phyloP scores from a whole-genome alignment of 352 stramenopile genomes.

The Peronospora belbahrii region DNA sequence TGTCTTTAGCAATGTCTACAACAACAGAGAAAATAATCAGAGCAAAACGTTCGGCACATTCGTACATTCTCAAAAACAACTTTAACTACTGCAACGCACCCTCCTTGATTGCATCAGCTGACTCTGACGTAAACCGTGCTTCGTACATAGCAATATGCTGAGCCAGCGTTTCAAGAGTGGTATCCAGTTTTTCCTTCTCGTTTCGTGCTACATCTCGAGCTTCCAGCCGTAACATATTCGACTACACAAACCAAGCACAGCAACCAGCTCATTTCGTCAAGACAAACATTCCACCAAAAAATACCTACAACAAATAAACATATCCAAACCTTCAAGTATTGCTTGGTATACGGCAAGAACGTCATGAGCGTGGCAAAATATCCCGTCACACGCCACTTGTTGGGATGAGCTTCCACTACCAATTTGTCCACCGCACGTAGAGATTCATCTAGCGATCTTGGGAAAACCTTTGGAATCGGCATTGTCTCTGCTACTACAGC shows the following conservation, averaged over 20 bases:
- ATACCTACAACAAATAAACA: not conserved
- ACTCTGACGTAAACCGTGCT: slow-evolving; percentile 21
- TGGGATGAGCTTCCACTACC: slow-evolving; percentile 76
- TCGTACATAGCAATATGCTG: slow-evolving; percentile 36
- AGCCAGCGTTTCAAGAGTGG: slow-evolving; percentile 20
- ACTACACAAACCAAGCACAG: slow-evolving; percentile 24
- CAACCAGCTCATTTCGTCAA: not conserved
- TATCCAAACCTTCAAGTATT: slow-evolving; percentile 76
- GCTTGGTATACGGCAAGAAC: slow-evolving; percentile 84
- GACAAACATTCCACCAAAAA: not conserved
- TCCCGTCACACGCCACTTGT: slow-evolving; percentile 84
- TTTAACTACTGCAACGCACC: slow-evolving; percentile 22
- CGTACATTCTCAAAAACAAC: not conserved
- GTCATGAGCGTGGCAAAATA: slow-evolving; percentile 86
- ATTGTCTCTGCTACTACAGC: slow-evolving; percentile 36
- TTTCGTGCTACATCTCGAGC: slow-evolving; percentile 53
- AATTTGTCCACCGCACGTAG: slow-evolving; percentile 72
- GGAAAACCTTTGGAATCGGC: slow-evolving; percentile 78
- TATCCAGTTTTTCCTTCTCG: slow-evolving; percentile 57
- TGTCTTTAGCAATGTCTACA: slow-evolving; percentile 53
- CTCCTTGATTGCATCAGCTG: slow-evolving; percentile 49
- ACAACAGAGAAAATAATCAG: not conserved
- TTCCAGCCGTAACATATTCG: slow-evolving; percentile 81
- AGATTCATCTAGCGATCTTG: slow-evolving; percentile 65
- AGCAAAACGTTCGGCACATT: not conserved